Evolutionary conservation across 1,139 yeast species (phyloP), one percentile per base, ranked within the genome.

Genomic region (Suhomyces bolitotheri): DNA sequence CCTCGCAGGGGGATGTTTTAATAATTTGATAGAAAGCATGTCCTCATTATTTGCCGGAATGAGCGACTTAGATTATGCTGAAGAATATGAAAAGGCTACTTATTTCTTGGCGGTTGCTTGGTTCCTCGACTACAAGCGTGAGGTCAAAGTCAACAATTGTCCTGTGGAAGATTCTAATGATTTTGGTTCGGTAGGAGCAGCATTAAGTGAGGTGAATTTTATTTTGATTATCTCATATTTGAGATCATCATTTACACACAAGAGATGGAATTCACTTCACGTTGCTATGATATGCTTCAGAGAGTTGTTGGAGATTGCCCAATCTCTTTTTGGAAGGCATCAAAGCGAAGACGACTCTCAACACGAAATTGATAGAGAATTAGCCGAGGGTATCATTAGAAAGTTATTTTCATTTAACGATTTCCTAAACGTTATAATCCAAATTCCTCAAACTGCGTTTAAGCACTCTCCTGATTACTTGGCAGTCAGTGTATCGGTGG

Each of bases 1-100:
- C 37, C 82, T 90, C 46, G 62, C 78, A 4, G 89, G 87, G 34
- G 84, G 89, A 11, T 80, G 90, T 16, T 88, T 86, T 61, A 86
- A 87, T 51, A 79, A 78, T 20, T 58, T 89, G 25, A 66, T 85
- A 27, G 66, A 66, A 24, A 63, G 73, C 14, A 59, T 81, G 8
- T 67, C 84, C 11, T 74, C 73, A 44, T 58, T 71, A 7, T 53
- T 65, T 34, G 46, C 62, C 2, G 56, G 70, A 67, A 41, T 69
- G 53, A 39, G 62, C 56, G 53, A 85, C 67, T 51, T 64, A 17
- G 46, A 52, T 1, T 45, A 49, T 6, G 46, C 64, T 12, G 71
- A 67, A 38, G 62, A 61, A 15, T 59, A 64, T 31, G 72, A 70
- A 33, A 61, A 58, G 27, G 73, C 77, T 1, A 53, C 56, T 34